Conservation (phyloP, 257 asterid genomes). For the Linderniella brevidens region DNA sequence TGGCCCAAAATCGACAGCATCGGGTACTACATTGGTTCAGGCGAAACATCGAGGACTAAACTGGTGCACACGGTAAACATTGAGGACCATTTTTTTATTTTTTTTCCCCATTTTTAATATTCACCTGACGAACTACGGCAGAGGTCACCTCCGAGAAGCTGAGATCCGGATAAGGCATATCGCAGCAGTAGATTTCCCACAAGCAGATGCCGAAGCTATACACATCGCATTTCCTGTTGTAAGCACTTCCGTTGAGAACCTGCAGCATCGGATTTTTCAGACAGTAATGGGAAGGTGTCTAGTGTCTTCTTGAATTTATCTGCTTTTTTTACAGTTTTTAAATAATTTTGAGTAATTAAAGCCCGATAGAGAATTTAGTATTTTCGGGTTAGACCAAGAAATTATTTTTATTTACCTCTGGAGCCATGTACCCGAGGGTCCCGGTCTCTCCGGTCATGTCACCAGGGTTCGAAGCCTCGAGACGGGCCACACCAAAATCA, state of each 20-base stretch:
- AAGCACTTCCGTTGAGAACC: slow-evolving; percentile 79
- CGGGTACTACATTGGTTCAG: no score
- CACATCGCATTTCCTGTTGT: slow-evolving; percentile 77
- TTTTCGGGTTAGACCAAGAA: not conserved
- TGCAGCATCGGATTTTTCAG: no score
- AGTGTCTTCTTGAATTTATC: no score
- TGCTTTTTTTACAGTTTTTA: no score
- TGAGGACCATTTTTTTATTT: no score
- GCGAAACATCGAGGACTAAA: no score
- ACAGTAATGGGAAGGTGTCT: no score
- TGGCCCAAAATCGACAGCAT: no score
- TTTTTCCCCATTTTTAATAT: no score
- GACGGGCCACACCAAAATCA: slow-evolving; percentile 90
- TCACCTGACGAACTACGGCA: slow-evolving; percentile 86
- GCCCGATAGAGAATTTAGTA: no score
- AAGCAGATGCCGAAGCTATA: slow-evolving; percentile 84
- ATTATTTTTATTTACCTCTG: slow-evolving; percentile 41
- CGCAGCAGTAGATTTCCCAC: slow-evolving; percentile 91
- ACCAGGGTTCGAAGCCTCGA: slow-evolving; percentile 75
- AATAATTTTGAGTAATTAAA: no score
- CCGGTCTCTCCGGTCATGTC: slow-evolving; percentile 98
- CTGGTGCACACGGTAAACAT: no score
- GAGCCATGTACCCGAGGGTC: slow-evolving; percentile 94
- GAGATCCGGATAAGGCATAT: slow-evolving; percentile 84
- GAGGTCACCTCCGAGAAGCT: slow-evolving; percentile 81